A percentile compares a stretch with the other conserved stretches of the same genome.
Evolutionary conservation across 1,284 basidiomycete genomes (phyloP).

Genomic region (Gomphus sp.): DNA sequence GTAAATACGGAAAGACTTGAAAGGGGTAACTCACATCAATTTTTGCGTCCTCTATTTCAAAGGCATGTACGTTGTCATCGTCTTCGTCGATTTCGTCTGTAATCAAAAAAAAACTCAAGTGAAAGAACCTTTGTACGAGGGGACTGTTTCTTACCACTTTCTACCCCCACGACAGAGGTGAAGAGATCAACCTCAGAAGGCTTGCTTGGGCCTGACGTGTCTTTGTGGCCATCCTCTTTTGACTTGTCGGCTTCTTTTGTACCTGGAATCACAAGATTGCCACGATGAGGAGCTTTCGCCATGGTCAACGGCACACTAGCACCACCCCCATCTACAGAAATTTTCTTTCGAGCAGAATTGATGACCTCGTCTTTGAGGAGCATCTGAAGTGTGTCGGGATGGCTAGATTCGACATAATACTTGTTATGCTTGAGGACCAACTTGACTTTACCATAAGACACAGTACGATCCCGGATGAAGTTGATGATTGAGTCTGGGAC

Average conservation of each 20-base stretch:
- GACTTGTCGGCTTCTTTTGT: constrained; percentile 61
- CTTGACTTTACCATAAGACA: constrained; percentile 95
- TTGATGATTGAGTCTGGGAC: constrained; percentile 76
- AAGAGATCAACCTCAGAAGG: constrained; percentile 68
- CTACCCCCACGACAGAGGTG: constrained; percentile 87
- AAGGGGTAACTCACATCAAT: constrained; percentile 61
- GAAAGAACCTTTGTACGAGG: not conserved
- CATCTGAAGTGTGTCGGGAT: constrained; percentile 83
- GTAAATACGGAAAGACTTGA: not conserved
- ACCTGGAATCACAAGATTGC: constrained; percentile 78
- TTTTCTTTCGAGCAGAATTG: constrained; percentile 69
- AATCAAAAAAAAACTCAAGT: not conserved
- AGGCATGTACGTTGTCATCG: constrained; percentile 91
- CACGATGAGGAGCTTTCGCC: constrained; percentile 72
- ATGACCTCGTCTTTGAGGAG: constrained; percentile 83
- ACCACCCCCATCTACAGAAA: constrained; percentile 38
- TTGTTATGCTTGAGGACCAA: constrained; percentile 95
- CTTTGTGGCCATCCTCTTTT: constrained; percentile 41
- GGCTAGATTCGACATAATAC: constrained; percentile 90
- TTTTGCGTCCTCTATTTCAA: constrained; percentile 85
- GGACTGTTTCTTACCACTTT: constrained; percentile 52
- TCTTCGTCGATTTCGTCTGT: constrained; percentile 93
- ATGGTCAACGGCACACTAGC: constrained; percentile 66
- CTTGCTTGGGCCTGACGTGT: constrained; percentile 22
- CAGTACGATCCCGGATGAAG: constrained; percentile 85